phyloP scores from a whole-genome alignment of 257 asterid species.

The Ocimum tenuiflorum region DNA sequence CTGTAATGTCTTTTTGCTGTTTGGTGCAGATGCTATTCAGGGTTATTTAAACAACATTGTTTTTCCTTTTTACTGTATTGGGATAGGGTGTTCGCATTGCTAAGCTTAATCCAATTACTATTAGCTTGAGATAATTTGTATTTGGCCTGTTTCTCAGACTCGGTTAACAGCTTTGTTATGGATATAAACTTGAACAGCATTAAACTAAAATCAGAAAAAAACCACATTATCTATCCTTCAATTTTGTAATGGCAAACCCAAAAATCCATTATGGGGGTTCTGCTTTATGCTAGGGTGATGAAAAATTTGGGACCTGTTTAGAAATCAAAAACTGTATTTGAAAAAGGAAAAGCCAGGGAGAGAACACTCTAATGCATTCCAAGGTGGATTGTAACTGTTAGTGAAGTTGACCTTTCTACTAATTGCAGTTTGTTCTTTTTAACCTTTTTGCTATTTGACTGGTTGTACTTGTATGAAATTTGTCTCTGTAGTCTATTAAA shows the following conservation, averaged over 20 bases:
- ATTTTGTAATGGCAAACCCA: neutral
- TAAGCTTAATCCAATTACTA: neutral
- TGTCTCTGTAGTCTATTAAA: neutral
- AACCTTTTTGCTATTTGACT: neutral
- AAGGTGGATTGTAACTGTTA: neutral
- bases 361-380: neutral
- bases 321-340: neutral
- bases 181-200: neutral
- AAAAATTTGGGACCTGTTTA: neutral
- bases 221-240: neutral
- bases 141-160: neutral
- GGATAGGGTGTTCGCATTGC: neutral
- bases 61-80: neutral
- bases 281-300: neutral
- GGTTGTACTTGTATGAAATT: neutral
- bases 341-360: neutral
- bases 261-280: neutral
- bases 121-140: neutral
- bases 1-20: neutral
- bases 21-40: neutral
- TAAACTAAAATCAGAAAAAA: neutral
- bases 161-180: neutral
- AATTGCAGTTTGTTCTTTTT: neutral
- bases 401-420: neutral
- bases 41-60: neutral